Evolutionary conservation across 305 asterid species (phyloP).

Genomic region (Fraxinus nigra): DNA sequence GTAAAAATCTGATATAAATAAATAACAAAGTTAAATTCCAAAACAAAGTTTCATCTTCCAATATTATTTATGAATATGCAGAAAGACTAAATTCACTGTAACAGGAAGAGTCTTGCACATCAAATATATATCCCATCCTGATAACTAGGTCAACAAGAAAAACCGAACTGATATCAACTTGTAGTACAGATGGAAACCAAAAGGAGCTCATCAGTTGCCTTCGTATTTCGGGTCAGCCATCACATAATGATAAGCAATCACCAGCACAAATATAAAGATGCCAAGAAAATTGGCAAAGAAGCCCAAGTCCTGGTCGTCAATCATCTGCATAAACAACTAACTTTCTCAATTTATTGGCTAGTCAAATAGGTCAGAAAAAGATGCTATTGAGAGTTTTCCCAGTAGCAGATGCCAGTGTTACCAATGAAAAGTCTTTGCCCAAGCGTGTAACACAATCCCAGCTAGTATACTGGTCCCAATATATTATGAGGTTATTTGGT

Average conservation of each 20-base stretch:
- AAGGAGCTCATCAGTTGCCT: conserved; percentile 57
- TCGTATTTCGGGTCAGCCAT: conserved; percentile 91
- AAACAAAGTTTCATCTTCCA: background rate
- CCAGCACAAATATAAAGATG: conserved; percentile 74
- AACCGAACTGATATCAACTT: conserved; percentile 18
- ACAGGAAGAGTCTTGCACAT: conserved; percentile 24
- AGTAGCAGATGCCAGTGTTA: background rate
- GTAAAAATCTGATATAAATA: background rate
- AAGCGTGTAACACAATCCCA: background rate
- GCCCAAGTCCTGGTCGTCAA: conserved; percentile 86
- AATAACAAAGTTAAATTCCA: background rate
- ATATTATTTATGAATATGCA: conserved; percentile 28
- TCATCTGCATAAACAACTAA: conserved; percentile 52
- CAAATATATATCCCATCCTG: conserved; percentile 18
- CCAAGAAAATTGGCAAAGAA: conserved; percentile 97
- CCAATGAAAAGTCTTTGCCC: background rate
- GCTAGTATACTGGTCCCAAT: background rate
- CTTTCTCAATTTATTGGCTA: background rate
- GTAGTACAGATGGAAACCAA: conserved; percentile 23
- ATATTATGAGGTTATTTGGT: background rate
- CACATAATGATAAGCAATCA: conserved; percentile 89
- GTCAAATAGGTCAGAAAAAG: background rate
- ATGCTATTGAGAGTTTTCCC: background rate
- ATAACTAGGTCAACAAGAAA: conserved; percentile 17
- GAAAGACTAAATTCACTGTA: conserved; percentile 24